Conservation (phyloP, 2,329 filamentous ascomycete genomes). For the Dactylellina parvicollis region DNA sequence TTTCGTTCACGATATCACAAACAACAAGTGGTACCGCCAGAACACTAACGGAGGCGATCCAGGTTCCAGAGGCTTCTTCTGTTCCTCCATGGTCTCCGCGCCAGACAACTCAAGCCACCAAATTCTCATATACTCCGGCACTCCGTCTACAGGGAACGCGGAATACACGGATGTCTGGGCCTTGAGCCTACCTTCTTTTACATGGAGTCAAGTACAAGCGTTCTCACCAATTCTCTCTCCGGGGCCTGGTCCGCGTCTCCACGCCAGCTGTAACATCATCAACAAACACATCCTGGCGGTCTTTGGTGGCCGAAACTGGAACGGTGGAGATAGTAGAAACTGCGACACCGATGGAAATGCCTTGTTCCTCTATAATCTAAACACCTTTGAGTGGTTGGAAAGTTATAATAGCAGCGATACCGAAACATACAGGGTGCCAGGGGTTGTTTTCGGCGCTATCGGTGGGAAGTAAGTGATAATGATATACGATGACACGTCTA, state of each 20-base stretch:
- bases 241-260: slow-evolving; percentile 22
- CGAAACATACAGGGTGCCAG: slow-evolving; percentile 16
- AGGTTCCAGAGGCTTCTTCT: slow-evolving; percentile 13
- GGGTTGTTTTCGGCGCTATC: slow-evolving; percentile 12
- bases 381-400: slow-evolving; percentile 30
- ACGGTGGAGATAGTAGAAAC: slow-evolving; percentile 28
- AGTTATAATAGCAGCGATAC: slow-evolving; percentile 14
- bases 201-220: slow-evolving; percentile 32
- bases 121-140: slow-evolving; percentile 31
- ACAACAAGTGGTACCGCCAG: slow-evolving; percentile 39
- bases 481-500: not conserved
- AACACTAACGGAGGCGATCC: slow-evolving; percentile 31
- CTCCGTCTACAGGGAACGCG: not conserved
- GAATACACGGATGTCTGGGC: slow-evolving; percentile 36
- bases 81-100: slow-evolving; percentile 30
- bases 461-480: slow-evolving; percentile 31
- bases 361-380: slow-evolving; percentile 35
- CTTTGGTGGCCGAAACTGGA: slow-evolving; percentile 29
- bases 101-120: slow-evolving; percentile 42
- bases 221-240: slow-evolving; percentile 18
- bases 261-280: slow-evolving; percentile 32
- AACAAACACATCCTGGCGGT: slow-evolving; percentile 31
- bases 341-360: slow-evolving; percentile 34
- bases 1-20: slow-evolving; percentile 34
- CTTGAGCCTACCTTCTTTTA: slow-evolving; percentile 34